Percentiles rank a stretch among this genome's conserved stretches.
Evolutionary conservation across 2,329 filamentous ascomycete species (phyloP).

Genomic region (Alternaria alternata): DNA sequence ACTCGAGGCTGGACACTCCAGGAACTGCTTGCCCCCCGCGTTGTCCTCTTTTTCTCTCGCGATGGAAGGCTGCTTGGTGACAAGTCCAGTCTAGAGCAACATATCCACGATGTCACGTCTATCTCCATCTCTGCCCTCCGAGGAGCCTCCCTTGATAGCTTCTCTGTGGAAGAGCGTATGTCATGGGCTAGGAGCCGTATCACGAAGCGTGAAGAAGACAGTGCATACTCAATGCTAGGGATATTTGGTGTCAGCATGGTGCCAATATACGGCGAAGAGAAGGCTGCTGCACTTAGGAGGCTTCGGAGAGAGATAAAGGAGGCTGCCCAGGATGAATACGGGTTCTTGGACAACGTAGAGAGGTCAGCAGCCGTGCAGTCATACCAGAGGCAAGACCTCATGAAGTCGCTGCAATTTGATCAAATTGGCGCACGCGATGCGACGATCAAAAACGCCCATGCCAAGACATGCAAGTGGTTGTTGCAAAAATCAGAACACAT

Average conservation of each 20-base stretch:
- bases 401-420: slow-evolving; percentile 51
- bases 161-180: neutral
- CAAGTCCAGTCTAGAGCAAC: neutral
- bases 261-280: neutral
- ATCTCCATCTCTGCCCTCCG: neutral
- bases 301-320: neutral
- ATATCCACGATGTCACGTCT: slow-evolving; percentile 4
- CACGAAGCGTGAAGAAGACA: neutral
- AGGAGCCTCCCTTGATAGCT: neutral
- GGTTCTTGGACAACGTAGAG: too few species aligned
- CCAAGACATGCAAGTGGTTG: slow-evolving; percentile 55
- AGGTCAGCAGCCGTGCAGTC: too few species aligned
- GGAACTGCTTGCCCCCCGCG: slow-evolving; percentile 4
- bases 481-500: slow-evolving; percentile 44
- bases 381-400: too few species aligned
- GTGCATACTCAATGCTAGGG: neutral
- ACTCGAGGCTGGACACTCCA: slow-evolving; percentile 12
- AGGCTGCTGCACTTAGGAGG: neutral
- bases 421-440: slow-evolving; percentile 51
- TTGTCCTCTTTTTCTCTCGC: slow-evolving; percentile 3
- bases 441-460: slow-evolving; percentile 50
- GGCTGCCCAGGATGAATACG: too few species aligned
- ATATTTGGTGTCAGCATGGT: neutral
- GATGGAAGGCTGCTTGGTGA: neutral
- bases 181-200: neutral